These are phyloP conservation scores for Malus fusca DNA, from an alignment of 306 rosid genomes.

Conservation along the genomic window DNA sequence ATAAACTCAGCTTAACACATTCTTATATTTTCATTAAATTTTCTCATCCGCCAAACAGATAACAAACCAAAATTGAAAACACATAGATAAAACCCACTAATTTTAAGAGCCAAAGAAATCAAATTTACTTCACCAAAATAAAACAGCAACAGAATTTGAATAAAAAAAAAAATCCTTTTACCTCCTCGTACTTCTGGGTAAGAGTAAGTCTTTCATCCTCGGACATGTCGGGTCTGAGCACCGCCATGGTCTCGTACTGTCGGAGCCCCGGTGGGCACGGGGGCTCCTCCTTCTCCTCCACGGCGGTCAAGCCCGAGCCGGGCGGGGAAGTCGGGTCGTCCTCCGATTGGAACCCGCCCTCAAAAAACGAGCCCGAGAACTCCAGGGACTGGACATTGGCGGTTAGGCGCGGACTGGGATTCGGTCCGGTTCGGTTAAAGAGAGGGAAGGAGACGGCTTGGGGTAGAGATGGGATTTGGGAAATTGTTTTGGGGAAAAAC, in stretches of 20 bases:
- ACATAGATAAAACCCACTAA: background rate
- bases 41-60: background rate
- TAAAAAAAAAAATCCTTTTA: background rate
- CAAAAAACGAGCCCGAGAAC: slow-evolving; percentile 62
- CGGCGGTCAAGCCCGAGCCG: slow-evolving; percentile 33
- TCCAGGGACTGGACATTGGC: slow-evolving; percentile 51
- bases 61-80: background rate
- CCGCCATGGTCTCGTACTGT: slow-evolving; percentile 63
- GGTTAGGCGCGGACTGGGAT: background rate
- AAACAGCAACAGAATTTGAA: background rate
- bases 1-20: background rate
- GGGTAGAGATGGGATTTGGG: slow-evolving; percentile 15
- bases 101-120: background rate
- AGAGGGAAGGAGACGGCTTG: slow-evolving; percentile 14
- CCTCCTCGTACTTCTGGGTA: slow-evolving; percentile 86
- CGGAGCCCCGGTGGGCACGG: slow-evolving; percentile 72
- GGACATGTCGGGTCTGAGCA: slow-evolving; percentile 72
- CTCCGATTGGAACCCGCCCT: slow-evolving; percentile 62
- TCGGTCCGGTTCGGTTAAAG: slow-evolving; percentile 1
- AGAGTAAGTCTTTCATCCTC: slow-evolving; percentile 62
- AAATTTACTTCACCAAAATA: background rate
- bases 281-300: slow-evolving; percentile 87
- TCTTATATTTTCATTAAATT: background rate
- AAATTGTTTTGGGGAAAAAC: slow-evolving; percentile 6
- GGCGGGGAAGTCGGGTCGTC: slow-evolving; percentile 44